Evolutionary conservation across 2,329 filamentous ascomycete genomes (phyloP), one percentile per base, ranked within the genome.

Genomic region (Colletotrichum sublineola): DNA sequence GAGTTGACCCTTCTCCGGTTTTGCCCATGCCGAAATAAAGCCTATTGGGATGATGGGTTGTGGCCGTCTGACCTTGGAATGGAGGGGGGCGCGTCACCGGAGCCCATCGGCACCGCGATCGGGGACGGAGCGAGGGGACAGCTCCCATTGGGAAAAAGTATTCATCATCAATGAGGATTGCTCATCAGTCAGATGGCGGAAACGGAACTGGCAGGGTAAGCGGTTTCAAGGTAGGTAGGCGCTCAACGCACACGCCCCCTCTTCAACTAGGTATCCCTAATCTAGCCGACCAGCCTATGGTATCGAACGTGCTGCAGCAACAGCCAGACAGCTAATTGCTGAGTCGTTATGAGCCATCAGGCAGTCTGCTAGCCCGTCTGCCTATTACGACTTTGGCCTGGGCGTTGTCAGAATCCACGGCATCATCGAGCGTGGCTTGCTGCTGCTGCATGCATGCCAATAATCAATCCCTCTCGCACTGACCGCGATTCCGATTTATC

Each of bases 391-490:
- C 66, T 56, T 56, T 57, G 48, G 65, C 42, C 15, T 63, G 64
- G 57, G n/a, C 57, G 40, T 44, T 44, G 33, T 57, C 42, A 58
- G 63, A 61, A 72, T 64, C 40, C 60, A 69, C 60, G 55, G 66
- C 70, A 65, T 72, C 70, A 72, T 63, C 55, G 52, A 66, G 63
- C 29, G 66, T 65, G 66, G 70, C 66, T 72, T 72, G 70, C 70
- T 57, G 48, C 48, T 52, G 44, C 20, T 46, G 38, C 48, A 57
- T 42, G 67, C 66, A 20, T 69, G 66, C 70, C 55, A 63, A 71
- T 38, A 6, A 57, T 42, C 60, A 12, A 36, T 63, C 46, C 24
- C n/a, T 69, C 52, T 72, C 48, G 66, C 70, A 36, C 55, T 61
- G 60, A 60, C 60, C 60, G 31, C 42, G 46, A 56, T 42, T 46